A percentile compares a stretch with the other conserved stretches of the same genome.
phyloP scores from a whole-genome alignment of 805 yeast species.

The Monosporozyma unispora region DNA sequence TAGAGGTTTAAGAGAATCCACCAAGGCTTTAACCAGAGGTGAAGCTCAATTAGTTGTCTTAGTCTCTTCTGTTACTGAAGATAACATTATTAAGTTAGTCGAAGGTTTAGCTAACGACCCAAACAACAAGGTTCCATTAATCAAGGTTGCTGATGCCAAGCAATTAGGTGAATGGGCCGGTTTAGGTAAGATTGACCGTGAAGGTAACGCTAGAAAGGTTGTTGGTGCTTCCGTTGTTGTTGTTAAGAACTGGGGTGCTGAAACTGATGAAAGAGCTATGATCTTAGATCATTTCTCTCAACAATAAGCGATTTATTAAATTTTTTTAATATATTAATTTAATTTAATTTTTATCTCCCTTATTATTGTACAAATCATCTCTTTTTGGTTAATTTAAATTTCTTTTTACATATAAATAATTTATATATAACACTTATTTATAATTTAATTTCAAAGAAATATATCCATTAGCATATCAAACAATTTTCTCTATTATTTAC shows the following conservation, averaged over 20 bases:
- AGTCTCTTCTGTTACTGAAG: conserved; percentile 98
- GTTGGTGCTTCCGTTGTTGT: conserved; percentile 99
- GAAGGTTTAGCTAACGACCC: conserved; percentile 99
- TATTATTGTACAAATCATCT: not conserved
- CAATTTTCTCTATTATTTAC: not conserved
- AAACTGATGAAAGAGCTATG: conserved; percentile 93
- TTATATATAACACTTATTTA: not conserved
- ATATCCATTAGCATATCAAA: not conserved
- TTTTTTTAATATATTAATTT: too few relatives aligned
- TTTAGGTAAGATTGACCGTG: conserved; percentile 98
- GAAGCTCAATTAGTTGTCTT: conserved; percentile 97
- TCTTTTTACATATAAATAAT: not conserved
- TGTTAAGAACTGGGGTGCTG: conserved; percentile 99
- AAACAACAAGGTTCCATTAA: conserved; percentile 91
- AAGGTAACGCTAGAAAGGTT: conserved; percentile 99
- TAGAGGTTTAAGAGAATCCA: conserved; percentile 99
- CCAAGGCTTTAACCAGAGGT: conserved; percentile 95
- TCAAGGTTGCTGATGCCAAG: conserved; percentile 99
- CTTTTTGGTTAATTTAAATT: not conserved
- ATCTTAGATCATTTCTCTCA: conserved; percentile 92
- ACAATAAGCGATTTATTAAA: conserved; percentile 43
- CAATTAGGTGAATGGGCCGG: conserved; percentile 99
- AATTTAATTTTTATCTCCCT: not conserved
- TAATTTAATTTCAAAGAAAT: not conserved
- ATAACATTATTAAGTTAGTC: conserved; percentile 88